phyloP scores from a whole-genome alignment of 306 rosid species.

The Rubus idaeus region DNA sequence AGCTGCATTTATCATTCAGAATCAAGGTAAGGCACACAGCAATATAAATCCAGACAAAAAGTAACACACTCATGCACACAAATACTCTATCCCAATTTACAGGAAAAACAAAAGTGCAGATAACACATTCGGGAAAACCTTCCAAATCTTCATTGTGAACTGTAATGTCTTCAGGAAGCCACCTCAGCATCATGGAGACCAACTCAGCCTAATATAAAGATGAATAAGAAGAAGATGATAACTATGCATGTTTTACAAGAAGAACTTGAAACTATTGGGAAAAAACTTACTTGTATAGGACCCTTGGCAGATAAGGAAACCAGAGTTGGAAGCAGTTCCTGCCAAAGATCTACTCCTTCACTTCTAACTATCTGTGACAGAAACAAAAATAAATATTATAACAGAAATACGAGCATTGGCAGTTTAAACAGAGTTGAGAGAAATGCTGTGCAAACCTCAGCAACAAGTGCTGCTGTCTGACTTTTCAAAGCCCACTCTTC shows the following conservation, averaged over 20 bases:
- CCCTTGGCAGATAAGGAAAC: slow-evolving; percentile 80
- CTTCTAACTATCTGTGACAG: slow-evolving; percentile 79
- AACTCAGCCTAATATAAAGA: slow-evolving; percentile 76
- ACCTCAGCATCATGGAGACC: slow-evolving; percentile 94
- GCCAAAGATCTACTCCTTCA: slow-evolving; percentile 79
- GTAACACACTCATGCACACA: slow-evolving; percentile 3
- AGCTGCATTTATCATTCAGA: slow-evolving; percentile 48
- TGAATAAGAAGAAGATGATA: slow-evolving; percentile 2
- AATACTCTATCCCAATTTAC: not conserved
- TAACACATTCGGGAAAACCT: slow-evolving; percentile 49
- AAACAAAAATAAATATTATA: slow-evolving; percentile 19
- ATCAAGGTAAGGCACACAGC: slow-evolving; percentile 27
- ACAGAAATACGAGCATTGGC: slow-evolving; percentile 11
- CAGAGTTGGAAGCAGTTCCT: slow-evolving; percentile 69
- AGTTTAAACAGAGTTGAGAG: slow-evolving; percentile 22
- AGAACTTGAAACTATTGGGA: slow-evolving; percentile 13
- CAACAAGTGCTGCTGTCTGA: slow-evolving; percentile 96
- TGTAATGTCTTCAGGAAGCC: slow-evolving; percentile 99
- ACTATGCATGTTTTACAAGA: slow-evolving; percentile 17
- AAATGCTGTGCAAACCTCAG: slow-evolving; percentile 59
- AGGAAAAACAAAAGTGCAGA: slow-evolving; percentile 13
- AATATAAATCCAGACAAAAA: slow-evolving; percentile 25
- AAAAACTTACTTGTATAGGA: slow-evolving; percentile 71
- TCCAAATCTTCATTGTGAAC: slow-evolving; percentile 98
- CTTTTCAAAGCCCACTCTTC: slow-evolving; percentile 97